Base-by-base conservation (phyloP, 139 green algal genomes). In the Chlorella ohadii region DNA sequence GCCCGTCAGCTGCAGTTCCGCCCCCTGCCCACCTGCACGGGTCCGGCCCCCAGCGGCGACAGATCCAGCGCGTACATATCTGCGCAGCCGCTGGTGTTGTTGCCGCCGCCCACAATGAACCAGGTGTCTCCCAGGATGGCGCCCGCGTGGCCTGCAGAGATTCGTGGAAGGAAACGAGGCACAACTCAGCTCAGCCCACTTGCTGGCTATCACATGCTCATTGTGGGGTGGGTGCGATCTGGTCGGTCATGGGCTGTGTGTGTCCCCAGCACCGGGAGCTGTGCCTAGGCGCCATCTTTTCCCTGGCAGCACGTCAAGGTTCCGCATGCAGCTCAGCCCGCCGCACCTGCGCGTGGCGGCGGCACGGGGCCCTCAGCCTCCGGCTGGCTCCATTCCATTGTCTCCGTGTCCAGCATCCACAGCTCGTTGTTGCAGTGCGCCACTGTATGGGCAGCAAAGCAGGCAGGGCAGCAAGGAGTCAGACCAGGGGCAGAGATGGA, bases 91-190 rank as follows among this genome's bases (percentile, higher is more conserved):
- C 81, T 41, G 23, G 82, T 83, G 85, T 98, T 98, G 92, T 99
- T 98, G 55, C 96, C 96, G 25, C 96, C 96, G 41, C 96, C 96
- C 66, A 96, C 89, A 16, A 98, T 89, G 85, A 96, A 98, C 94
- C 90, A 96, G 16, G 59, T 73, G 78, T 89, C 79, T 0, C 92
- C 95, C 74, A 98, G 84, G 55, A 96, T n/a, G 12, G 89, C 92
- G 0, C 84, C 89, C 39, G 94, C 93, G 78, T 96, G 93, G 67
- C 91, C 90, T 90, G 81, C 68, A 71, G 25, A 39, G 28, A 9
- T 51, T 59, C 51, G 51, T 51, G 44, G 44, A 16, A 51, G 6
- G 44, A 51, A 51, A 51, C 44, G 44, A n/a, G n/a, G n/a, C n/a
- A n/a, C n/a, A n/a, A n/a, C n/a, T n/a, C n/a, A n/a, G n/a, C n/a